Evolutionary conservation across 2,329 filamentous ascomycete genomes (phyloP).

Genomic region (Botryotinia narcissicola): DNA sequence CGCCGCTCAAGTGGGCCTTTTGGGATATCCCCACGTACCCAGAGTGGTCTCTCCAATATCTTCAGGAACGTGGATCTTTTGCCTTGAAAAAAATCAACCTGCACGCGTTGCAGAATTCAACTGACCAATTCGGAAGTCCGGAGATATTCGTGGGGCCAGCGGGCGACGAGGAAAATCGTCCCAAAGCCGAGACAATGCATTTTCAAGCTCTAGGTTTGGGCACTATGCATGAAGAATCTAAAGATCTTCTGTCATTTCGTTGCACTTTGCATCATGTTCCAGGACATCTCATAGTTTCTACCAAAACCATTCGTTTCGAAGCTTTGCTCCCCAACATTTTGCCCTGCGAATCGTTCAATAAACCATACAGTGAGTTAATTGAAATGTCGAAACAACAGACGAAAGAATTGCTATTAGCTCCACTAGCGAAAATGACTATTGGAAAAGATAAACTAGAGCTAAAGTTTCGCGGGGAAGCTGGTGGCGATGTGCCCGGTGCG

Average conservation of each 20-base stretch:
- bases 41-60: constrained; percentile 39
- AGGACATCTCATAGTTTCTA: constrained; percentile 26
- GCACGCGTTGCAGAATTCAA: neutral
- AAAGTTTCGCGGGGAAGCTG: constrained; percentile 19
- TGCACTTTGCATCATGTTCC: constrained; percentile 24
- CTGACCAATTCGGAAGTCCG: neutral
- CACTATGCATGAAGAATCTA: neutral
- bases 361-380: constrained; percentile 22
- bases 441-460: constrained; percentile 27
- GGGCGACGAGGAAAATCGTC: neutral
- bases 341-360: constrained; percentile 18
- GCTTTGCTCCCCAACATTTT: constrained; percentile 11
- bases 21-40: constrained; percentile 42
- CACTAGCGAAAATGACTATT: constrained; percentile 24
- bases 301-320: constrained; percentile 21
- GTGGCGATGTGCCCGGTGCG: constrained; percentile 11
- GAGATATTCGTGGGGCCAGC: too few species aligned
- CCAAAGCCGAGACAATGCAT: neutral
- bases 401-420: constrained; percentile 17
- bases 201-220: neutral
- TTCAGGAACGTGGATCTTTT: constrained; percentile 26
- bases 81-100: constrained; percentile 18
- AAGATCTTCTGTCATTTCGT: constrained; percentile 25
- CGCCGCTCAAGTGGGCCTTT: constrained; percentile 38
- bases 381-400: constrained; percentile 30